These are phyloP conservation scores for Ceratocystis lukuohia DNA, from an alignment of 2,329 filamentous ascomycete genomes.

Conservation along the genomic window DNA sequence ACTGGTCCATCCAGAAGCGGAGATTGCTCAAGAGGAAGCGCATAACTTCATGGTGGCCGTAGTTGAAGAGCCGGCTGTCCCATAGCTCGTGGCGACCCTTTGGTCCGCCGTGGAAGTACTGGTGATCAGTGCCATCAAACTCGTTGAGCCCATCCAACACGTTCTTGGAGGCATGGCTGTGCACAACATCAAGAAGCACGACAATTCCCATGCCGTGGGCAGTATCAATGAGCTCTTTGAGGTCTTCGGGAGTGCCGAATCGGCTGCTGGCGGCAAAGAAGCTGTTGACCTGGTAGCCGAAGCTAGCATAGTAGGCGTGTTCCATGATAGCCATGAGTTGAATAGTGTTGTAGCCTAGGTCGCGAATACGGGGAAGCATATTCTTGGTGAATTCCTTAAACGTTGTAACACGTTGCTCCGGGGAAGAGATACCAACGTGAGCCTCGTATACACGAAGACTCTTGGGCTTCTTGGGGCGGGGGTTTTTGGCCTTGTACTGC, in stretches of 20 bases:
- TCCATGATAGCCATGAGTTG: conserved; percentile 99
- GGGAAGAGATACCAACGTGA: conserved; percentile 94
- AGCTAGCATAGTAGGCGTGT: conserved; percentile 97
- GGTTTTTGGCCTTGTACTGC: conserved; percentile 72
- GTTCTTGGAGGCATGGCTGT: conserved; percentile 97
- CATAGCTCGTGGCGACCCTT: conserved; percentile 84
- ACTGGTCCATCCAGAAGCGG: conserved; percentile 98
- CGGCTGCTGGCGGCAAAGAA: conserved; percentile 97
- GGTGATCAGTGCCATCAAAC: conserved; percentile 88
- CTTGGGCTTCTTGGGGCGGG: conserved; percentile 65
- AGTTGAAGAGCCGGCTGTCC: conserved; percentile 97
- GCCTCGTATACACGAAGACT: conserved; percentile 94
- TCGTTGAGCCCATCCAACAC: conserved; percentile 88
- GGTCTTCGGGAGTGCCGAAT: conserved; percentile 82
- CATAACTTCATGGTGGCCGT: conserved; percentile 83
- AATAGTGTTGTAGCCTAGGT: conserved; percentile 90
- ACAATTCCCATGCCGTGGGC: conserved; percentile 84
- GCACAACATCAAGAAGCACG: conserved; percentile 87
- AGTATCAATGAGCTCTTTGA: conserved; percentile 93
- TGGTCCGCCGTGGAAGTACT: conserved; percentile 82
- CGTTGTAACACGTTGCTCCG: conserved; percentile 74
- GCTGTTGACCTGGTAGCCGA: conserved; percentile 96
- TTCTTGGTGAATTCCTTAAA: conserved; percentile 96
- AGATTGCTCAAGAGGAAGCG: conserved; percentile 93
- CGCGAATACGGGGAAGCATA: conserved; percentile 81